phyloP scores from a whole-genome alignment of 2,329 filamentous ascomycete genomes.

The Arachnomyces sp. region DNA sequence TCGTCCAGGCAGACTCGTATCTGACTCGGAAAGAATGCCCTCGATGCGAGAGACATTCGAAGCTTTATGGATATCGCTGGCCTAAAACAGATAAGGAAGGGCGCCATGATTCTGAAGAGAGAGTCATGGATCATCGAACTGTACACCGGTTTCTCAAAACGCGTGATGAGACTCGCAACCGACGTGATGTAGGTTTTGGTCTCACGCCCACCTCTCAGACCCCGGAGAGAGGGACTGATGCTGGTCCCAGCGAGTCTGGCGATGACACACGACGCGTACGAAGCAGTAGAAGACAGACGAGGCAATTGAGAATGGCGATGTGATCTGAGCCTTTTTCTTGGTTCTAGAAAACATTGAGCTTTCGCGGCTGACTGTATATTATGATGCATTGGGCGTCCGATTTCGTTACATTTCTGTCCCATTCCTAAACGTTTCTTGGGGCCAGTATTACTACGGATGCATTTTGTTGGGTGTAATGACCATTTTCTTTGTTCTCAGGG shows the following conservation, averaged over 20 bases:
- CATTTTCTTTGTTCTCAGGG: neutral
- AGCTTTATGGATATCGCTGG: conserved; percentile 91
- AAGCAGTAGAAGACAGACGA: conserved; percentile 25
- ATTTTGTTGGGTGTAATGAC: neutral
- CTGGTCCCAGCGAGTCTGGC: conserved; percentile 27
- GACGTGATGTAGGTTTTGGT: conserved; percentile 27
- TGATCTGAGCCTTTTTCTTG: conserved; percentile 12
- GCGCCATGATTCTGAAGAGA: conserved; percentile 58
- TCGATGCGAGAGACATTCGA: conserved; percentile 88
- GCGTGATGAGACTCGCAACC: conserved; percentile 51
- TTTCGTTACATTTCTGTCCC: neutral
- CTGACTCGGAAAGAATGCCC: conserved; percentile 78
- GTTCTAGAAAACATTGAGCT: neutral
- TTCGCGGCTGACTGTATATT: neutral
- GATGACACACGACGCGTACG: conserved; percentile 29
- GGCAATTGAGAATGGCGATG: conserved; percentile 29
- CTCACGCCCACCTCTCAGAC: conserved; percentile 29
- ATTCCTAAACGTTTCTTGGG: neutral
- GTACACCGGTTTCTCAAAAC: conserved; percentile 75
- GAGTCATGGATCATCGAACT: conserved; percentile 73
- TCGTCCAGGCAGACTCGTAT: conserved; percentile 84
- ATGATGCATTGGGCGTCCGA: neutral
- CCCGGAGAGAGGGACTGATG: conserved; percentile 31
- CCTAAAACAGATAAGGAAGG: conserved; percentile 85
- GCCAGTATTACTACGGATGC: too few relatives aligned